Conservation (phyloP, 345 rosid genomes). For the Tarenaya hassleriana region DNA sequence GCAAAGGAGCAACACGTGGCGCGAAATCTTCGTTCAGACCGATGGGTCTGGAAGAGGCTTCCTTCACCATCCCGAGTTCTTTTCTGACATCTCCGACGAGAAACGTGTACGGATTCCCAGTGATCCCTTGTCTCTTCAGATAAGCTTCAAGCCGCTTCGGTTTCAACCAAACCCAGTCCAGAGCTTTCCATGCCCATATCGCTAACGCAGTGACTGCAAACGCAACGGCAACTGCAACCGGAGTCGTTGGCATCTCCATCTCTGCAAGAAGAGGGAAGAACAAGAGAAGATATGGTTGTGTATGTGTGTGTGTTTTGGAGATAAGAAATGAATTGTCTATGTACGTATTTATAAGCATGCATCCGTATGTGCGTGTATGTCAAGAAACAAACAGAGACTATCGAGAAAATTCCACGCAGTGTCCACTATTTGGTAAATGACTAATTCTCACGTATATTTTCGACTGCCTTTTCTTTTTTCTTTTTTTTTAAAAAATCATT, state of each 20-base stretch:
- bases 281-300: no score
- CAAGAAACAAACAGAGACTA: no score
- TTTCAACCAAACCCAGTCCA: conserved; percentile 25
- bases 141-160: conserved; percentile 27
- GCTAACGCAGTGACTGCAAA: conserved; percentile 16
- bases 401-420: no score
- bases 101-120: conserved; percentile 28
- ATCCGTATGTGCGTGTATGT: no score
- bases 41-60: conserved; percentile 23
- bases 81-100: conserved; percentile 21
- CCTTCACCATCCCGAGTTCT: conserved; percentile 19
- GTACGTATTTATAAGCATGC: no score
- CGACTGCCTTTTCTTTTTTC: no score
- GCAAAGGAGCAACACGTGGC: conserved; percentile 22
- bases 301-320: no score
- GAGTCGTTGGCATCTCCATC: conserved; percentile 5
- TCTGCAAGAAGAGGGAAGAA: no score
- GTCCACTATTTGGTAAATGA: no score
- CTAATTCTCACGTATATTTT: no score
- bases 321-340: neutral
- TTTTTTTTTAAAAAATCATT: no score
- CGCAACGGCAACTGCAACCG: conserved; percentile 13
- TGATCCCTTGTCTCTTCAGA: conserved; percentile 25
- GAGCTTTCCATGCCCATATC: conserved; percentile 19
- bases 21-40: conserved; percentile 16